Percentiles rank a stretch among this genome's conserved stretches.
These are phyloP conservation scores for Castanea crenata DNA, from an alignment of 306 rosid genomes.

Conservation along the genomic window DNA sequence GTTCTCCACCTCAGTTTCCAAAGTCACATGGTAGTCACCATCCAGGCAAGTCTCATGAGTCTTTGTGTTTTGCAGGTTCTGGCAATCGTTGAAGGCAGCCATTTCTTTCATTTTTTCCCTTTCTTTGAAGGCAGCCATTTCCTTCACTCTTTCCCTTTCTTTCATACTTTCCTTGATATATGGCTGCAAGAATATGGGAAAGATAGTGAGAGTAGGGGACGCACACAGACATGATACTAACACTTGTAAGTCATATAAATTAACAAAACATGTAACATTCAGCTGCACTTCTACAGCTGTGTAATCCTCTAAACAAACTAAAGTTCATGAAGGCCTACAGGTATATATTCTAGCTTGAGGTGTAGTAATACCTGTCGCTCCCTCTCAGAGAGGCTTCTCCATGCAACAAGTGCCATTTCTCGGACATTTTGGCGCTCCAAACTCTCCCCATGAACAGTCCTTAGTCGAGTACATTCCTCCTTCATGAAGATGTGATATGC, in stretches of 20 bases:
- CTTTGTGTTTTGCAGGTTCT: neutral
- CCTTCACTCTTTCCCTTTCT: conserved; percentile 14
- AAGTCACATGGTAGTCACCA: neutral
- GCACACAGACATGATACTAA: too few species aligned
- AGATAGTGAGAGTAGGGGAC: neutral
- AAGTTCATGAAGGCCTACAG: too few species aligned
- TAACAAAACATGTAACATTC: too few species aligned
- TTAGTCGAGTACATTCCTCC: conserved; percentile 27
- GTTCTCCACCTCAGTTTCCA: neutral
- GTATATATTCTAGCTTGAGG: neutral
- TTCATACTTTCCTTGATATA: conserved; percentile 32
- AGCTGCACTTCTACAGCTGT: too few species aligned
- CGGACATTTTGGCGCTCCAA: conserved; percentile 12
- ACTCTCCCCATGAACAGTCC: neutral
- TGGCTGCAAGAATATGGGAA: conserved; percentile 16
- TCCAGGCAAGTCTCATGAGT: neutral
- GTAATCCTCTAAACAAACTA: too few species aligned
- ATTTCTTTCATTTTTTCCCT: conserved; percentile 4
- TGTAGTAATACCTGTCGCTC: conserved; percentile 18
- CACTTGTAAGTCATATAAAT: too few species aligned
- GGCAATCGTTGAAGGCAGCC: neutral
- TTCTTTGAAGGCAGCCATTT: conserved; percentile 5
- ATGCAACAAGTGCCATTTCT: conserved; percentile 18
- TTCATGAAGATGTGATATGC: conserved; percentile 32
- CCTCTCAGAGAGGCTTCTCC: conserved; percentile 24